Percentiles rank a stretch among this genome's conserved stretches.
phyloP scores from a whole-genome alignment of 1,139 yeast species.

The Yamadazyma atlantica region DNA sequence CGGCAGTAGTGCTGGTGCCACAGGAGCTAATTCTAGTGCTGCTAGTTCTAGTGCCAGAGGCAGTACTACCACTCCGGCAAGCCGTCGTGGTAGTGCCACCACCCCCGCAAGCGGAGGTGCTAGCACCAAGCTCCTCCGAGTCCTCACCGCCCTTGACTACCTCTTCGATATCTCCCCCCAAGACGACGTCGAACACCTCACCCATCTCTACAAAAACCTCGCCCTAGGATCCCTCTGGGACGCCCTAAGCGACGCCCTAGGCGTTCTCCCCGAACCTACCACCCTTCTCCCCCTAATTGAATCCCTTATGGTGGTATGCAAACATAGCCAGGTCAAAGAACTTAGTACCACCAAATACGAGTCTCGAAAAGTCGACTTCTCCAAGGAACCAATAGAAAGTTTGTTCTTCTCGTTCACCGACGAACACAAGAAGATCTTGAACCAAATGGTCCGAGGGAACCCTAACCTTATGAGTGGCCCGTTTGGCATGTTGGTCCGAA shows the following conservation, averaged over 20 bases:
- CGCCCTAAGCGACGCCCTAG: constrained; percentile 74
- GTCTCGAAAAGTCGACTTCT: constrained; percentile 60
- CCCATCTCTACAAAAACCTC: constrained; percentile 63
- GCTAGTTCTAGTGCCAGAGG: constrained; percentile 83
- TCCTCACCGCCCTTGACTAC: constrained; percentile 86
- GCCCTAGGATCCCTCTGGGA: constrained; percentile 84
- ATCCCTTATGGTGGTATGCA: constrained; percentile 92
- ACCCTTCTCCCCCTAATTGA: constrained; percentile 86
- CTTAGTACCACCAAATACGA: constrained; percentile 61
- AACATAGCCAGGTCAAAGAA: constrained; percentile 75
- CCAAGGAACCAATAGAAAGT: constrained; percentile 74
- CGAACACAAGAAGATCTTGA: constrained; percentile 83
- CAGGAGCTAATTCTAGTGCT: constrained; percentile 74
- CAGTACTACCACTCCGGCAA: too few species aligned
- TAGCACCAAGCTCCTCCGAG: constrained; percentile 81
- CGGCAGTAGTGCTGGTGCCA: too few species aligned
- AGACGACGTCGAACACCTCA: constrained; percentile 47
- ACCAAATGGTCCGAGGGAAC: constrained; percentile 88
- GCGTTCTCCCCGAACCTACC: constrained; percentile 64
- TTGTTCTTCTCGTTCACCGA: constrained; percentile 87
- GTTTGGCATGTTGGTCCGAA: constrained; percentile 83
- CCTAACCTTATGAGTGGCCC: constrained; percentile 97
- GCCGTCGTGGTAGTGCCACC: too few species aligned
- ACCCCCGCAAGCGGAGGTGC: too few species aligned
- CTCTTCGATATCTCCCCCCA: constrained; percentile 54